Base-by-base conservation (phyloP, 148 eudicot species). In the Pouteria glomerata region DNA sequence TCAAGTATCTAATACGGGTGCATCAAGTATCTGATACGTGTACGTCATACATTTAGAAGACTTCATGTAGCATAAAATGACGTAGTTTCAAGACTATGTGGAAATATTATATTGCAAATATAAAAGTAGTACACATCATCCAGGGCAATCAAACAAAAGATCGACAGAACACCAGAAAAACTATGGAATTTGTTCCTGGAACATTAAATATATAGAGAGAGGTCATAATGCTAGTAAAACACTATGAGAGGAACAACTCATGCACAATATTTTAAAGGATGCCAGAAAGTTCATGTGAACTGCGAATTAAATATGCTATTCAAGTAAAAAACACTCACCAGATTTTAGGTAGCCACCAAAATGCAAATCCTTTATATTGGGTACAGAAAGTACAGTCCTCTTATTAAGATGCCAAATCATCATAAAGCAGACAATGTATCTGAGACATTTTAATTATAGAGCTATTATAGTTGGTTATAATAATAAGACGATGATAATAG, bases 341-440 rank as follows among this genome's bases (percentile, higher is more conserved):
- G 93, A 89, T 72, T 95, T 95, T 13, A 95, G 68, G 73, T 91
- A 95, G 72, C 82, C 84, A 57, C 89, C 97, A 79, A 95, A 91
- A 61, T 83, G 85, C 81, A 91, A 71, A 35, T 84, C 89, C 76
- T 80, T 80, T 34, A 91, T 81, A 77, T 78, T 89, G 62, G 97
- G 97, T 72, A 97, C 93, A 72, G 89, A 72, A 65, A 95, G 65
- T 30, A 89, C 77, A 65, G 79, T 93, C 64, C 89, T 85, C 79
- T 81, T 84, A 74, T 79, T 89, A 63, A 95, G 86, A 58, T 62
- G 45, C 96, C 93, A 91, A 21, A 84, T 69, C 98, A 95, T 85
- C 78, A 89, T 73, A 66, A 84, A 74, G 75, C 89, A 77, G 58
- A 90, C 90, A 5, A 88, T 77, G 71, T 91, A 91, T 78, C 97